Evolutionary conservation across 805 yeast species (phyloP), one percentile per base, ranked within the genome.

Genomic region (Saturnispora dispora): DNA sequence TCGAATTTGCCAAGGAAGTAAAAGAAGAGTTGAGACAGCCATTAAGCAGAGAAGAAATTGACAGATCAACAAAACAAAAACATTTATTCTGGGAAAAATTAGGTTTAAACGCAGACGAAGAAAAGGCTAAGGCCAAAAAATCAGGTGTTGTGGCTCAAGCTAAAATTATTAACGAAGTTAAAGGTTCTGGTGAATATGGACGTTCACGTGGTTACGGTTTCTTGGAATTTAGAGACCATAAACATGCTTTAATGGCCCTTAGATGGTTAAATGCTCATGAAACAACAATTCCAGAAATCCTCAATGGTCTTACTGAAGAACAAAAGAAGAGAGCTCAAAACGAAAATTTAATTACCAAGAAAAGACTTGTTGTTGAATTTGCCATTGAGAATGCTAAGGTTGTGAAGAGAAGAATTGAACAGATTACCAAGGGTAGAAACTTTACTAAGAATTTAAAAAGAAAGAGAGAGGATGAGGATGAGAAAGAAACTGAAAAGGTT

Each of bases 181-280:
- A 90, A 65, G 96, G 89, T 7, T 74, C 91, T 8, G 95, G 95
- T 20, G 84, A 83, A 25, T 69, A 75, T 28, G 99, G 99, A 52
- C 78, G 99, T 68, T 83, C 93, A 63, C 83, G 97, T 73, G 99
- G 99, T 54, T 93, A 91, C 62, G 99, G 99, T 56, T 91, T 93
- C 75, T 69, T 93, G 44, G 98, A 93, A 69, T 89, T 76, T 67
- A 82, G 89, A 68, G 96, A 90, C 67, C 99, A 93, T 67, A 85
- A 85, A 67, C 66, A 83, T 56, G 98, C 99, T 1, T 75, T 93
- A 58, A 90, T 89, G 97, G 97, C 95, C 2, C 77, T 93, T 52
- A 81, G 99, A 73, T 93, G 96, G 96, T 75, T 93, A 66, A 93
- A 93, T 66, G 96, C 96, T 7, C 96, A 91, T 64, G 83, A 79